Conservation (phyloP, 2,329 filamentous ascomycete genomes). For the Knoxdaviesia capensis region DNA sequence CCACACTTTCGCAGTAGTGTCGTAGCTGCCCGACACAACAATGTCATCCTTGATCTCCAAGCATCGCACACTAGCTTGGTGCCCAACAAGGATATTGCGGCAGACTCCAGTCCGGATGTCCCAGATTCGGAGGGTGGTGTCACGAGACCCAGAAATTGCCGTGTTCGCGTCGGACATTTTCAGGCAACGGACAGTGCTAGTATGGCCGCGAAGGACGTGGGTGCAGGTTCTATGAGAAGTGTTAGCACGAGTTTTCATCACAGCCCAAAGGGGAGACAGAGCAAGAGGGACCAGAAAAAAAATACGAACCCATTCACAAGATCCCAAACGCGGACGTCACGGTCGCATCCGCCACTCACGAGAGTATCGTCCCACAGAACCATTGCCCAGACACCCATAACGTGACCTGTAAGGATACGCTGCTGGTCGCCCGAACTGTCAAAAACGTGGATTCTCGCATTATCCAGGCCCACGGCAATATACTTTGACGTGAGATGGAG, state of each 20-base stretch:
- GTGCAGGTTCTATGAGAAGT: conserved; percentile 37
- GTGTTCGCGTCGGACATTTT: conserved; percentile 94
- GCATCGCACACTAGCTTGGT: conserved; percentile 88
- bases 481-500: conserved; percentile 87
- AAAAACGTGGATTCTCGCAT: conserved; percentile 96
- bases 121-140: conserved; percentile 90
- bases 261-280: neutral
- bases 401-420: conserved; percentile 79
- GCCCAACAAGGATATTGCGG: conserved; percentile 78
- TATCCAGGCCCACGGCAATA: conserved; percentile 93
- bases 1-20: conserved; percentile 93
- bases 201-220: conserved; percentile 80
- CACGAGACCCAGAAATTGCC: conserved; percentile 87
- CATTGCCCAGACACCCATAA: conserved; percentile 99
- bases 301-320: conserved; percentile 64
- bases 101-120: conserved; percentile 77
- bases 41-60: conserved; percentile 91
- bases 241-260: conserved; percentile 9
- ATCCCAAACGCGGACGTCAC: conserved; percentile 94
- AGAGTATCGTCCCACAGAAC: conserved; percentile 91
- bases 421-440: conserved; percentile 77
- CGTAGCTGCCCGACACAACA: conserved; percentile 95
- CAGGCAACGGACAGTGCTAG: conserved; percentile 85
- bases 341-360: conserved; percentile 89
- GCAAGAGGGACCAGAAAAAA: neutral